A percentile compares a stretch with the other conserved stretches of the same genome.
Evolutionary conservation across 2,329 filamentous ascomycete species (phyloP).

Genomic region (Alternaria ethzedia): DNA sequence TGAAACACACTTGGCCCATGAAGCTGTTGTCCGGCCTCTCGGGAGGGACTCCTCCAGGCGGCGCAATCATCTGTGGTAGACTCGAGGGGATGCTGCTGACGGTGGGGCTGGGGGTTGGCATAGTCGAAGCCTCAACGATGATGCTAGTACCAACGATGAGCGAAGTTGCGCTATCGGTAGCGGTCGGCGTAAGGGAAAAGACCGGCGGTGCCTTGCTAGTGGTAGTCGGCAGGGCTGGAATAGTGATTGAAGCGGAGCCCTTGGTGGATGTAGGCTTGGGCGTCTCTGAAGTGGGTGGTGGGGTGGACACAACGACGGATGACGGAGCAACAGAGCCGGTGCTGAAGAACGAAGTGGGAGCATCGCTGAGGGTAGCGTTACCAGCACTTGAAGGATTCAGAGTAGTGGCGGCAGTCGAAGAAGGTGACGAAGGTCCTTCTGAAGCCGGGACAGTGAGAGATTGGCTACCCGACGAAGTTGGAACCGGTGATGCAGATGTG

Average conservation of each 20-base stretch:
- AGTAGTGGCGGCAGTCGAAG: slow-evolving; percentile 9
- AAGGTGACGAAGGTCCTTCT: slow-evolving; percentile 17
- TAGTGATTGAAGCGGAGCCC: slow-evolving; percentile 16
- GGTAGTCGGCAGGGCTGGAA: slow-evolving; percentile 21
- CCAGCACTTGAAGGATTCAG: slow-evolving; percentile 8
- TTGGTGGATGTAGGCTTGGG: neutral
- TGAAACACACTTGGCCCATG: slow-evolving; percentile 85
- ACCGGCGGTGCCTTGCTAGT: slow-evolving; percentile 36
- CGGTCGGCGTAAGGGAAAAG: slow-evolving; percentile 55
- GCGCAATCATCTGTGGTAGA: slow-evolving; percentile 78
- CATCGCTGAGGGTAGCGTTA: slow-evolving; percentile 18
- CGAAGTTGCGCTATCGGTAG: slow-evolving; percentile 53
- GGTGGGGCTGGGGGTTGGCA: slow-evolving; percentile 52
- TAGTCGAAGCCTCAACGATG: slow-evolving; percentile 60
- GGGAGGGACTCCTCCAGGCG: slow-evolving; percentile 64
- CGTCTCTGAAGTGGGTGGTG: slow-evolving; percentile 4
- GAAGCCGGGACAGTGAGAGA: slow-evolving; percentile 26
- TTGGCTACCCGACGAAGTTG: slow-evolving; percentile 7
- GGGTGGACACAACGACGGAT: neutral
- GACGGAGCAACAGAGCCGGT: neutral
- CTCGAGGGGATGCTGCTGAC: slow-evolving; percentile 65
- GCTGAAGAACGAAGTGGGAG: slow-evolving; percentile 6
- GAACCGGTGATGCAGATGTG: slow-evolving; percentile 11
- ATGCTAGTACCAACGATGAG: slow-evolving; percentile 67
- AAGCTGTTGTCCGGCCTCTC: slow-evolving; percentile 67